Conservation (phyloP, 441 rosid species). For the Lepidium campestre region DNA sequence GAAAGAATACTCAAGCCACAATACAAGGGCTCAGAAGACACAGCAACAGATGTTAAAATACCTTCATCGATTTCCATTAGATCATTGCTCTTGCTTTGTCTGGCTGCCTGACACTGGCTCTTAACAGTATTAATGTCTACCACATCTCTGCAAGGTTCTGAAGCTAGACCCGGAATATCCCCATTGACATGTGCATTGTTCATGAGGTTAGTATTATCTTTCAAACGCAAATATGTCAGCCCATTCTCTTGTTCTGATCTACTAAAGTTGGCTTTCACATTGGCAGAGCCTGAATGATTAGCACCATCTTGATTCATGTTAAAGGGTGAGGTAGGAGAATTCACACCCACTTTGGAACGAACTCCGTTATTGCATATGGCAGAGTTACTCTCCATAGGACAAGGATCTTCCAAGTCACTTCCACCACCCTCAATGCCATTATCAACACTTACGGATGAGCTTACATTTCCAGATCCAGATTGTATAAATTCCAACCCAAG, state of each 20-base stretch:
- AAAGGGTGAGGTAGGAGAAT: constrained; percentile 28
- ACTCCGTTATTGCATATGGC: constrained; percentile 41
- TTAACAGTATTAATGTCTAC: constrained; percentile 24
- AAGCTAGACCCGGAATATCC: constrained; percentile 19
- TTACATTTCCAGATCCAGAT: constrained; percentile 35
- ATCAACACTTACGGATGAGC: constrained; percentile 53
- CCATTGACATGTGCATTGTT: constrained; percentile 29
- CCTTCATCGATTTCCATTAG: constrained; percentile 24
- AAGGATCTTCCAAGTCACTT: constrained; percentile 62
- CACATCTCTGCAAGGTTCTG: constrained; percentile 21
- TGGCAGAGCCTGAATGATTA: constrained; percentile 23
- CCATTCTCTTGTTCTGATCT: constrained; percentile 35
- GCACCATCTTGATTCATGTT: constrained; percentile 36
- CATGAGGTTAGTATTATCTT: constrained; percentile 27
- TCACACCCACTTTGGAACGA: constrained; percentile 38
- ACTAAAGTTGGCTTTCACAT: constrained; percentile 35
- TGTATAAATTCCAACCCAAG: constrained; percentile 76
- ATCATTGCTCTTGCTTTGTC: constrained; percentile 27
- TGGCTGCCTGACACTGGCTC: constrained; percentile 24
- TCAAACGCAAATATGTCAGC: constrained; percentile 16
- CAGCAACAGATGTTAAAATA: constrained; percentile 30
- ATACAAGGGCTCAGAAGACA: constrained; percentile 32
- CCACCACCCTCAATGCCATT: constrained; percentile 50
- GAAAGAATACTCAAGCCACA: constrained; percentile 31
- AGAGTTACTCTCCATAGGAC: constrained; percentile 52